Evolutionary conservation across 2,329 filamentous ascomycete genomes (phyloP), one percentile per base, ranked within the genome.

Genomic region (Neocatenulostroma microsporum): DNA sequence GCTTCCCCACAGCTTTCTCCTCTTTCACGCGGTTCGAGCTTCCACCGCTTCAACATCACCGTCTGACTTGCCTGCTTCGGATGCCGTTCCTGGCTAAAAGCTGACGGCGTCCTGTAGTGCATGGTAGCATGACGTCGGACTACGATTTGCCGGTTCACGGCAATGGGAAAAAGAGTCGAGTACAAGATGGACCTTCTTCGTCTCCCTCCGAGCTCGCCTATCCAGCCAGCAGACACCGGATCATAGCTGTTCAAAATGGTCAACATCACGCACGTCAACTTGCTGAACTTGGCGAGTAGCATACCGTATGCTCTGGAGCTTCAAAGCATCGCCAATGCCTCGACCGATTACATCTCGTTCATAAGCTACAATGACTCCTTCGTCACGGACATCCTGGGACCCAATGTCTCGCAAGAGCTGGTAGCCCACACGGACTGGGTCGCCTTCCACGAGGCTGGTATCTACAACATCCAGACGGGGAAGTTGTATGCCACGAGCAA

Each of bases 401-500:
- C 44, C 13, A 54, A 57, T 34, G 50, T 47, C 12, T 49, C 55
- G 4, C 47, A 52, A 26, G 31, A 50, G 18, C 37, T 58, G 12
- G 47, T 58, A 9, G 39, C 49, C 3, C 39, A 50, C 13, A 35
- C 46, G 2, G 30, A 48, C 5, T 58, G 46, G 39, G 39, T 50
- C 18, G 55, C 56, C n/a, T 59, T 59, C 37, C 66, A 69, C 47
- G 66, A 68, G 45, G 53, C 54, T 10, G 57, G 57, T 19, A 24
- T 8, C 9, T 61, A 58, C 44, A 53, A 57, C 36, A 45, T 44
- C 17, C 48, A 43, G 2, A 61, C 56, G 2, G 61, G 65, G 36
- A 59, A 60, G 23, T 41, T 68, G 7, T 68, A 67, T 34, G 58
- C 65, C 11, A 62, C 64, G 2, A 61, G 56, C 39, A 68, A 67